phyloP scores from a whole-genome alignment of 2,329 filamentous ascomycete species.

The Sordariomycetes sp. region DNA sequence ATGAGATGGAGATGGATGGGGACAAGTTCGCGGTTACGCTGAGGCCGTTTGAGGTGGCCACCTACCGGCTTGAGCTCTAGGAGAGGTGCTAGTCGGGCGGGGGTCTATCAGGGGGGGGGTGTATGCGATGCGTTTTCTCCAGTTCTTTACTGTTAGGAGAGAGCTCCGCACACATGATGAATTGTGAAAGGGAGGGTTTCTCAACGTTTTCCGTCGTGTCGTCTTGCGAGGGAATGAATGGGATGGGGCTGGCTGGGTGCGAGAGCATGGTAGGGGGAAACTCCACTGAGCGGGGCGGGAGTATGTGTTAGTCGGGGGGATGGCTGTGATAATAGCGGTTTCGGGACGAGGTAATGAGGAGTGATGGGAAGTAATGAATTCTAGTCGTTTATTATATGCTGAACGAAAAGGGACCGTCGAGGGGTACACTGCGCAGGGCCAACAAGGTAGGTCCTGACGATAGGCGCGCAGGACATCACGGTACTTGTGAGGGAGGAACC shows the following conservation, averaged over 20 bases:
- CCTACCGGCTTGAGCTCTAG: constrained; percentile 51
- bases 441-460: no score
- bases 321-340: neutral
- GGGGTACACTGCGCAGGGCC: no score
- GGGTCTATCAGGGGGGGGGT: neutral
- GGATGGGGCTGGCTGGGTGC: neutral
- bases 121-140: neutral
- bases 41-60: constrained; percentile 75
- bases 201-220: neutral
- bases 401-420: neutral
- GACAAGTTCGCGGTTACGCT: constrained; percentile 49
- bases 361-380: neutral
- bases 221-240: neutral
- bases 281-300: neutral
- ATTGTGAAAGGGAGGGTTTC: neutral
- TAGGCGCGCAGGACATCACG: no score
- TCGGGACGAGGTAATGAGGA: neutral
- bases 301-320: neutral
- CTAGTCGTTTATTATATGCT: neutral
- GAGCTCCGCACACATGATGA: neutral
- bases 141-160: neutral
- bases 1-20: constrained; percentile 41
- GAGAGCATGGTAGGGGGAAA: neutral
- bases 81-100: neutral
- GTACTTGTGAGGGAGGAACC: no score